Conservation (phyloP, 2,329 filamentous ascomycete genomes). For the Aureobasidium lini region DNA sequence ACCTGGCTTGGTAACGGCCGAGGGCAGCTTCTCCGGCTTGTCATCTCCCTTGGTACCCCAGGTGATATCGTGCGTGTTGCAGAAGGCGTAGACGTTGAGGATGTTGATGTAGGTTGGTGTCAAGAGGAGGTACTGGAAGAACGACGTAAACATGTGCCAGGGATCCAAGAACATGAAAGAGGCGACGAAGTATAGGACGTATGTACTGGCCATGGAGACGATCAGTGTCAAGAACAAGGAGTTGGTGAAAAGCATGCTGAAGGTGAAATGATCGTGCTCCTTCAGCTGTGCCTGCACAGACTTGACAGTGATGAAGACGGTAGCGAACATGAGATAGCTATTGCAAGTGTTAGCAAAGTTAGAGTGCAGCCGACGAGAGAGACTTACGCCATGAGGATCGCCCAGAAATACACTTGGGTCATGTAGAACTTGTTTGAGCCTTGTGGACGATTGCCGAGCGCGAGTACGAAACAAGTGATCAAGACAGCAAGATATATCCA, state of each 20-base stretch:
- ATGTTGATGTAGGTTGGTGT: constrained; percentile 98
- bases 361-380: not conserved
- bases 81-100: constrained; percentile 97
- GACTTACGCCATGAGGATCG: constrained; percentile 78
- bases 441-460: constrained; percentile 88
- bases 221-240: constrained; percentile 88
- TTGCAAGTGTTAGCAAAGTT: not conserved
- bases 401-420: constrained; percentile 99
- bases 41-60: constrained; percentile 99
- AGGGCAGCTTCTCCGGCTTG: constrained; percentile 83
- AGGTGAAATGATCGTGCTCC: constrained; percentile 55
- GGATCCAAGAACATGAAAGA: constrained; percentile 95
- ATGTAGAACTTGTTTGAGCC: constrained; percentile 92
- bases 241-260: constrained; percentile 73
- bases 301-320: constrained; percentile 84
- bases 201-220: constrained; percentile 85
- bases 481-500: constrained; percentile 92
- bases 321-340: constrained; percentile 87
- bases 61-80: constrained; percentile 94
- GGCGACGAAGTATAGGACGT: constrained; percentile 83
- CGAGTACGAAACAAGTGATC: constrained; percentile 89
- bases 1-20: constrained; percentile 82
- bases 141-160: constrained; percentile 97
- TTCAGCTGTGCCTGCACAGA: constrained; percentile 68
- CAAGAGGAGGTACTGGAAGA: constrained; percentile 88